A percentile compares a stretch with the other conserved stretches of the same genome.
These are phyloP conservation scores for Entomortierella parvispora DNA, from an alignment of 192 early-diverging fungal genomes.

Conservation along the genomic window DNA sequence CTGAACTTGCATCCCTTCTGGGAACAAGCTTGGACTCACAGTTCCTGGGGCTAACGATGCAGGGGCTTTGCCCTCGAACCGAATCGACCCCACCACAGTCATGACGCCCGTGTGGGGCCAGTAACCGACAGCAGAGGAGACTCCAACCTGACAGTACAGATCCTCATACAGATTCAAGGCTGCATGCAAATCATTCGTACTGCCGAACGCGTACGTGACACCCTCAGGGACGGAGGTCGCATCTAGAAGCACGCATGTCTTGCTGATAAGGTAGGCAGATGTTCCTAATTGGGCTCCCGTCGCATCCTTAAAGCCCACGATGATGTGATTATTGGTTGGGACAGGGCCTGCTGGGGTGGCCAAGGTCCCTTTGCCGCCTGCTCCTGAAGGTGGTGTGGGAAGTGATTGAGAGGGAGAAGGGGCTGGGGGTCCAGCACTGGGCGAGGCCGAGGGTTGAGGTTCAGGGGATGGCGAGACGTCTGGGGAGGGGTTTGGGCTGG, in stretches of 20 bases:
- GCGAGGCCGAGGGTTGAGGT: no score
- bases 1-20: not conserved
- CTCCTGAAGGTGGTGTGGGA: no score
- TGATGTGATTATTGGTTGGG: not conserved
- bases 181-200: slow-evolving; percentile 8
- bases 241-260: not conserved
- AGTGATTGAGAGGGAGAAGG: no score
- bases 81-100: not conserved
- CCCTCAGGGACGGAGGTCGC: not conserved
- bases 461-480: no score
- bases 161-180: slow-evolving; percentile 28
- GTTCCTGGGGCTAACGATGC: slow-evolving; percentile 7
- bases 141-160: slow-evolving; percentile 6
- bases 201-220: slow-evolving; percentile 1
- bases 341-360: not conserved
- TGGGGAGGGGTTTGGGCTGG: no score
- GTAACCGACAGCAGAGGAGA: slow-evolving; percentile 16
- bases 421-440: no score
- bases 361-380: not conserved
- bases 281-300: not conserved
- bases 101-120: slow-evolving; percentile 17
- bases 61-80: slow-evolving; percentile 27
- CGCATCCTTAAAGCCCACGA: not conserved
- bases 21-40: slow-evolving; percentile 4
- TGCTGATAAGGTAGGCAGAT: not conserved